Conservation (phyloP, 2,329 filamentous ascomycete species). For the Colletotrichum sp. region DNA sequence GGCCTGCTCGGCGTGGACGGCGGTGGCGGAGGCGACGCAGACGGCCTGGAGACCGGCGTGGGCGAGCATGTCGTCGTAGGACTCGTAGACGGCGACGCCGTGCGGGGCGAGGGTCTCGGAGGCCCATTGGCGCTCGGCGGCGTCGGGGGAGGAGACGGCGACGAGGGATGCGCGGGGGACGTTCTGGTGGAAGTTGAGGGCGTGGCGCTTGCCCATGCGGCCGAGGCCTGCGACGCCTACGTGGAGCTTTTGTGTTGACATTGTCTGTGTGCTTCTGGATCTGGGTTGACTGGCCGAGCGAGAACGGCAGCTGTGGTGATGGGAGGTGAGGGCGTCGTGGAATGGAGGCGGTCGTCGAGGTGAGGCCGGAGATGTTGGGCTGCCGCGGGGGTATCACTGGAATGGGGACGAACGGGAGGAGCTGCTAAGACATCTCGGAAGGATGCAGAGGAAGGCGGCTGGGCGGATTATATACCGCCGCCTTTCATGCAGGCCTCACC, state of each 20-base stretch:
- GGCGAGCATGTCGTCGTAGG: constrained; percentile 52
- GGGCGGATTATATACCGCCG: background rate
- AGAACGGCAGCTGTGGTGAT: background rate
- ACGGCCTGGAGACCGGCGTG: constrained; percentile 44
- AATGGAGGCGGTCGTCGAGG: background rate
- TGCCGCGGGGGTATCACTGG: background rate
- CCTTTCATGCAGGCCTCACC: background rate
- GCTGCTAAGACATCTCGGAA: background rate
- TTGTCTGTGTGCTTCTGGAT: background rate
- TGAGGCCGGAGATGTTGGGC: background rate
- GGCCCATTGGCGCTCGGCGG: constrained; percentile 49
- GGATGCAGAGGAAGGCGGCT: background rate
- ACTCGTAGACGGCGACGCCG: constrained; percentile 47
- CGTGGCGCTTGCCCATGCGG: constrained; percentile 59
- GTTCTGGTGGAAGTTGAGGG: constrained; percentile 49
- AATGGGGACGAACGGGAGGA: background rate
- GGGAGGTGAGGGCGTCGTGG: background rate
- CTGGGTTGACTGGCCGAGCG: background rate
- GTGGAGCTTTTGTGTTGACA: constrained; percentile 37
- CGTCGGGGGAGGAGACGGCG: constrained; percentile 52
- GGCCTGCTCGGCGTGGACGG: constrained; percentile 62
- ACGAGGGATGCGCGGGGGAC: constrained; percentile 53
- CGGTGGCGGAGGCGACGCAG: constrained; percentile 47
- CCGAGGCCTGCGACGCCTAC: constrained; percentile 55
- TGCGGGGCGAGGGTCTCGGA: constrained; percentile 45